These are phyloP conservation scores for Onygenales sp. DNA, from an alignment of 2,329 filamentous ascomycete species.

Conservation along the genomic window DNA sequence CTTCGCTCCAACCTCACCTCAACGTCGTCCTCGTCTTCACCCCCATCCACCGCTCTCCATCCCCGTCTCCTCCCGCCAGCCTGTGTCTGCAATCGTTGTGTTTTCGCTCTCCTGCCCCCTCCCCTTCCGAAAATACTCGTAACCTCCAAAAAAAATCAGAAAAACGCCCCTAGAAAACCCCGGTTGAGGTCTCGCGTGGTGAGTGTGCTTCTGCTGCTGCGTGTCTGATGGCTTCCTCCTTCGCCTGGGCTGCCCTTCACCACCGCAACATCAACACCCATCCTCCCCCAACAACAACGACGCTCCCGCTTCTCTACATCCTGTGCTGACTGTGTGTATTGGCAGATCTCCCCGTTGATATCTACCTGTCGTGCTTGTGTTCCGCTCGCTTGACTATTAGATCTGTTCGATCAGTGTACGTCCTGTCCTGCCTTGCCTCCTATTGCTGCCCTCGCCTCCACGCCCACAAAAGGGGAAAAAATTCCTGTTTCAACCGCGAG, in stretches of 20 bases:
- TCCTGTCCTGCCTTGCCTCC: not conserved
- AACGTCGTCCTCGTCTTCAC: too few relatives aligned
- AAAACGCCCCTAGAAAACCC: not conserved
- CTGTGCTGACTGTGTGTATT: not conserved
- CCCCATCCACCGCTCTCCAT: not conserved
- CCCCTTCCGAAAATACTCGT: constrained; percentile 22
- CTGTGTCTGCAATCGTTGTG: constrained; percentile 3
- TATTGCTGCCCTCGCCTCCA: constrained; percentile 2
- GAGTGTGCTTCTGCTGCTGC: constrained; percentile 7
- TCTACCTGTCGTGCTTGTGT: not conserved
- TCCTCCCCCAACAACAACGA: not conserved
- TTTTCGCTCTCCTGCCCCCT: constrained; percentile 14
- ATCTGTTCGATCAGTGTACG: constrained; percentile 4
- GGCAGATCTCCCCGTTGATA: not conserved
- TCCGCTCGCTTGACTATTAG: not conserved
- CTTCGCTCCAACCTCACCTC: not conserved
- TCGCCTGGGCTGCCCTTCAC: not conserved
- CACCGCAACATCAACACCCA: not conserved
- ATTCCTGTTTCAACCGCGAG: too few relatives aligned
- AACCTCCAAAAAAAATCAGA: constrained; percentile 11
- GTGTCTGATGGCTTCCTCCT: not conserved
- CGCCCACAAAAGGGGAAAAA: too few relatives aligned
- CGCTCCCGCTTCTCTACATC: not conserved
- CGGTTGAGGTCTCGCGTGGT: constrained; percentile 11
- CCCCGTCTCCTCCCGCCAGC: not conserved